Conservation (phyloP, 2,329 filamentous ascomycete species). For the Plectosphaerella cucumerina region DNA sequence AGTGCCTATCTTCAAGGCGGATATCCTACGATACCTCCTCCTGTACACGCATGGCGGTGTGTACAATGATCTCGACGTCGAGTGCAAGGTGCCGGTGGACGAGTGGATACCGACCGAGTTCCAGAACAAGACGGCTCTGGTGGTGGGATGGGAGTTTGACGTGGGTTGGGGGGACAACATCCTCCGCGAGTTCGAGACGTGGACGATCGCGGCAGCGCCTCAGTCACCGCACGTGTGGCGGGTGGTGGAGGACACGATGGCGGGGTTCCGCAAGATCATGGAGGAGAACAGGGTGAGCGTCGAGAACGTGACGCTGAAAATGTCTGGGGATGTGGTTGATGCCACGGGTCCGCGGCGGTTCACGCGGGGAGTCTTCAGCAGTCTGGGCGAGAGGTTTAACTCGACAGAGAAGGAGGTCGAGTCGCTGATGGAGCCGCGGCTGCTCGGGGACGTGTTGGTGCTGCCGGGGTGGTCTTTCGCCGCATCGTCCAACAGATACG, state of each 20-base stretch:
- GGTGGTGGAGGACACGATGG: constrained; percentile 15
- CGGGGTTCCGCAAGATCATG: background rate
- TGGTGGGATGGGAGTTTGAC: constrained; percentile 24
- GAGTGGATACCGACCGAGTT: constrained; percentile 26
- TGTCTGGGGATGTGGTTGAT: constrained; percentile 13
- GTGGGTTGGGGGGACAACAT: constrained; percentile 13
- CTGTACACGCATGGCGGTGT: constrained; percentile 74
- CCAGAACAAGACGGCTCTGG: constrained; percentile 7
- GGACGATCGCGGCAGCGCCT: constrained; percentile 16
- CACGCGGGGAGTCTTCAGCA: constrained; percentile 7
- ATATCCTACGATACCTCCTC: constrained; percentile 66
- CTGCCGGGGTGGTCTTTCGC: constrained; percentile 16
- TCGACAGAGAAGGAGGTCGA: constrained; percentile 3
- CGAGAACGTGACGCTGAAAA: constrained; percentile 5
- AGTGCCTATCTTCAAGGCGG: constrained; percentile 49
- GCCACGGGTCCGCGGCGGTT: constrained; percentile 13
- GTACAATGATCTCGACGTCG: constrained; percentile 51
- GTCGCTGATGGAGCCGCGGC: constrained; percentile 12
- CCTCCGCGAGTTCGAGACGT: constrained; percentile 15
- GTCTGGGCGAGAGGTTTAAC: constrained; percentile 3
- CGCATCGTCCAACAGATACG: constrained; percentile 12
- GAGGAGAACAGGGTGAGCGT: constrained; percentile 6
- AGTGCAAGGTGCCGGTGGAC: constrained; percentile 27
- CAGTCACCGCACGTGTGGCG: constrained; percentile 11
- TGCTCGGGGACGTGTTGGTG: constrained; percentile 15